Conservation (phyloP, 495 filamentous ascomycete genomes). For the Penicillium cataractarum region DNA sequence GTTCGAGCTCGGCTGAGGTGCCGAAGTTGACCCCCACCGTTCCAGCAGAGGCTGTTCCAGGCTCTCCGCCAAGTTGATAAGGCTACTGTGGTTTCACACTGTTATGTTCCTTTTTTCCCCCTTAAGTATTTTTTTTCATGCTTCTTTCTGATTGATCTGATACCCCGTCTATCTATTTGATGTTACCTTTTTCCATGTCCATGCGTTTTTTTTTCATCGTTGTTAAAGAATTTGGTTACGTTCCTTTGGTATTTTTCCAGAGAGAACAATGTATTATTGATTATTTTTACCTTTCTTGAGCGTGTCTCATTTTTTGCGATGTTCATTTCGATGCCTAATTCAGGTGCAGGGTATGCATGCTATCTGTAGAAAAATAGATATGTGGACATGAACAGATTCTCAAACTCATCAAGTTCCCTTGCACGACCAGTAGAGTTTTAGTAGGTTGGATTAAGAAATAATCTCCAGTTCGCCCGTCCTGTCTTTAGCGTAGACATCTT, state of each 20-base stretch:
- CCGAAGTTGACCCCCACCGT: constrained; percentile 32
- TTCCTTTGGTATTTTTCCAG: not conserved
- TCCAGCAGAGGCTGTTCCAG: constrained; percentile 7
- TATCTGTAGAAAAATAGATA: not conserved
- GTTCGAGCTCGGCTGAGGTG: constrained; percentile 38
- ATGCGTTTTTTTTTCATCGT: constrained; percentile 10
- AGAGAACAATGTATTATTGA: constrained; percentile 1
- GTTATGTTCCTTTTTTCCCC: constrained; percentile 18
- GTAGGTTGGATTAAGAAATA: constrained; percentile 58
- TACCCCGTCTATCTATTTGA: constrained; percentile 30
- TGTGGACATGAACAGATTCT: not conserved
- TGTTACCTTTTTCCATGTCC: constrained; percentile 13
- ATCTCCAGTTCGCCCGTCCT: constrained; percentile 77
- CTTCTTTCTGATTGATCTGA: constrained; percentile 32
- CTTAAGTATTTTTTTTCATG: constrained; percentile 13
- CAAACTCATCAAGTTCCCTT: not conserved
- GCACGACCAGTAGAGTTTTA: no score
- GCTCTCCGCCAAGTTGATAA: constrained; percentile 19
- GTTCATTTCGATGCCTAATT: not conserved
- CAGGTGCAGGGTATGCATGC: not conserved
- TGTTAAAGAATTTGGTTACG: not conserved
- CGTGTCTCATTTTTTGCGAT: not conserved
- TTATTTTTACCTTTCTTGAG: not conserved
- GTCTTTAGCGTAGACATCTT: constrained; percentile 78
- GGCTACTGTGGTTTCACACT: constrained; percentile 11